phyloP scores from a whole-genome alignment of 768 basidiomycete genomes.

The Tulasnella sp. region DNA sequence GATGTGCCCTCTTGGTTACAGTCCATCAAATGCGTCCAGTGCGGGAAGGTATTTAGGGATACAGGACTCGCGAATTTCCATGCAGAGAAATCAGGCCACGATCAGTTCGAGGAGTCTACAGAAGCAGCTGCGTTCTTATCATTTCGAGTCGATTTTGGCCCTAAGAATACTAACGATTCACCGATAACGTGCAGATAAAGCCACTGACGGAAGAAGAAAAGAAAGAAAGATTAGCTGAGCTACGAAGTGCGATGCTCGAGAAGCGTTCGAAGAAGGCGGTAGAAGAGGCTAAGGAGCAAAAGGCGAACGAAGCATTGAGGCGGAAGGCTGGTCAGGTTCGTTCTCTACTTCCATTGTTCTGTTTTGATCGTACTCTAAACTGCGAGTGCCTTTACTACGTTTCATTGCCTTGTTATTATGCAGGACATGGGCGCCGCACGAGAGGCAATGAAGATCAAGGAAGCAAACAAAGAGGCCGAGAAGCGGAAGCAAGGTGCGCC shows the following conservation, averaged over 20 bases:
- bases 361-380: not conserved
- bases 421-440: slow-evolving; percentile 63
- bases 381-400: not conserved
- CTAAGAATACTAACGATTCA: not conserved
- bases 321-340: slow-evolving; percentile 75
- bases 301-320: slow-evolving; percentile 65
- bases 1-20: slow-evolving; percentile 23
- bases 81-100: slow-evolving; percentile 90
- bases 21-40: slow-evolving; percentile 78
- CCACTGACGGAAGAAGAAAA: slow-evolving; percentile 94
- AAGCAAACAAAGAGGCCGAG: slow-evolving; percentile 74
- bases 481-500: slow-evolving; percentile 62
- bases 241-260: slow-evolving; percentile 65
- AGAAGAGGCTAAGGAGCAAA: slow-evolving; percentile 61
- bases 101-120: slow-evolving; percentile 89
- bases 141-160: not conserved
- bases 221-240: slow-evolving; percentile 64
- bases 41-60: slow-evolving; percentile 78
- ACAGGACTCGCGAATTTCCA: slow-evolving; percentile 85
- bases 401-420: not conserved
- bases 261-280: slow-evolving; percentile 67
- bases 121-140: slow-evolving; percentile 58
- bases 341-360: not conserved
- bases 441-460: slow-evolving; percentile 69
- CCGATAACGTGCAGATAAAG: slow-evolving; percentile 82